A percentile compares a stretch with the other conserved stretches of the same genome.
These are phyloP conservation scores for Cyanidiococcus yangmingshanensis DNA, from an alignment of 23 red algal species.

Conservation along the genomic window DNA sequence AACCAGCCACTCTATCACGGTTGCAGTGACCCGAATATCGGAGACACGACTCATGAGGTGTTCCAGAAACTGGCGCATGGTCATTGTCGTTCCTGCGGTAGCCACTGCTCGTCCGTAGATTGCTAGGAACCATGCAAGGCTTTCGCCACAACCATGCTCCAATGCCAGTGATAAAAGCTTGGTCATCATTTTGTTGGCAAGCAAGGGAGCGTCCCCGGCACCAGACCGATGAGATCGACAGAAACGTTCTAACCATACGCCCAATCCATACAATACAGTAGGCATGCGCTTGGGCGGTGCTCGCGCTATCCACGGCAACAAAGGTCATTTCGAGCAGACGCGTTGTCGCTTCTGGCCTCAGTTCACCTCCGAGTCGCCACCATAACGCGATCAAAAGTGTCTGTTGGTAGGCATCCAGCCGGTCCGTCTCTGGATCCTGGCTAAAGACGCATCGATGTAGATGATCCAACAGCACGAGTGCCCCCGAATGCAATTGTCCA, in stretches of 20 bases:
- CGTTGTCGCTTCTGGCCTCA: neutral
- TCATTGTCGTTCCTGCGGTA: neutral
- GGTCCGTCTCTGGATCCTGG: neutral
- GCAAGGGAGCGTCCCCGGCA: too few species aligned
- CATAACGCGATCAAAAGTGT: neutral
- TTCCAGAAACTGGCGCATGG: neutral
- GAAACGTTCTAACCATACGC: neutral
- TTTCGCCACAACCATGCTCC: neutral
- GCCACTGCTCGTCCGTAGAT: neutral
- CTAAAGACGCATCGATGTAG: neutral
- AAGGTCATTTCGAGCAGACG: neutral
- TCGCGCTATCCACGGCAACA: neutral
- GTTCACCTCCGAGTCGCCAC: neutral
- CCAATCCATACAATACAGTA: neutral
- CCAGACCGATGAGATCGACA: too few species aligned
- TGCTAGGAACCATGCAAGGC: neutral
- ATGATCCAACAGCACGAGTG: neutral
- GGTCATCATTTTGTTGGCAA: too few species aligned
- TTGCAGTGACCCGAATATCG: neutral
- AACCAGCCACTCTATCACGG: neutral
- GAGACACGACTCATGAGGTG: neutral
- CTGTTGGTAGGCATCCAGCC: neutral
- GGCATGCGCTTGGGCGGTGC: neutral
- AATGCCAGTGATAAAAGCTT: too few species aligned
- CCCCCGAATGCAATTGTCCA: neutral